A percentile compares a stretch with the other conserved stretches of the same genome.
These are phyloP conservation scores for Tinospora cordifolia DNA, from an alignment of 164 flowering plant species.

Conservation along the genomic window DNA sequence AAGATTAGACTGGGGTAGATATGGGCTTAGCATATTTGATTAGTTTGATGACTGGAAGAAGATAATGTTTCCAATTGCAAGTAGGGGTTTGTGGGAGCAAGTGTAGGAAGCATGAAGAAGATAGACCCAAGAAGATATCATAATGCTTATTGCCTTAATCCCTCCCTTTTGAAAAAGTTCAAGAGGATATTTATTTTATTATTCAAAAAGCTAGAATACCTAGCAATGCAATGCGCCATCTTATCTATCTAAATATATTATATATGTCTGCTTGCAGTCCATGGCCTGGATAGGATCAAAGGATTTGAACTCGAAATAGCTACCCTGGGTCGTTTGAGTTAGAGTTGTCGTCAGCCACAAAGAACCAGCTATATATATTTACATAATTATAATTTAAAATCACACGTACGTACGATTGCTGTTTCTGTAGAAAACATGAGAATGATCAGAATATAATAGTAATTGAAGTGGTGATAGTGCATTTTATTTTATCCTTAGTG, in stretches of 20 bases:
- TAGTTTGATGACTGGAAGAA: not conserved
- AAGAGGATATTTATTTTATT: constrained; percentile 1
- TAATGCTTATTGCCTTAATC: not conserved
- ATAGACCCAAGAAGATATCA: not conserved
- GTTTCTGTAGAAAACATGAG: not conserved
- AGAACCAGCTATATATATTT: not conserved
- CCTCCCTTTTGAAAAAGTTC: not conserved
- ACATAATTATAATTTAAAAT: not conserved
- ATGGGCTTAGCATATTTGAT: no score
- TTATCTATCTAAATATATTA: constrained; percentile 10
- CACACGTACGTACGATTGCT: no score
- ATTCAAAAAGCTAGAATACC: constrained; percentile 5
- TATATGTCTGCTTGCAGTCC: not conserved
- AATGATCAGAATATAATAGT: not conserved
- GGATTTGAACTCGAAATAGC: constrained; percentile 4
- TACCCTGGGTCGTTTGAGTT: not conserved
- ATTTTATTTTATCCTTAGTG: no score
- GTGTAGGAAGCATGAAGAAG: not conserved
- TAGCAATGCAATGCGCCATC: constrained; percentile 5
- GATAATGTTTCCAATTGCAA: constrained; percentile 12
- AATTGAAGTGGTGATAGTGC: not conserved
- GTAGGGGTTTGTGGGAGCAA: not conserved
- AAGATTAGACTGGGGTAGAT: no score
- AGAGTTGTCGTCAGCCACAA: constrained; percentile 12
- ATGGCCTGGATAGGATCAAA: constrained; percentile 5